A percentile compares a stretch with the other conserved stretches of the same genome.
These are phyloP conservation scores for Pyrenochaeta sp. DNA, from an alignment of 2,329 filamentous ascomycete genomes.

Conservation along the genomic window DNA sequence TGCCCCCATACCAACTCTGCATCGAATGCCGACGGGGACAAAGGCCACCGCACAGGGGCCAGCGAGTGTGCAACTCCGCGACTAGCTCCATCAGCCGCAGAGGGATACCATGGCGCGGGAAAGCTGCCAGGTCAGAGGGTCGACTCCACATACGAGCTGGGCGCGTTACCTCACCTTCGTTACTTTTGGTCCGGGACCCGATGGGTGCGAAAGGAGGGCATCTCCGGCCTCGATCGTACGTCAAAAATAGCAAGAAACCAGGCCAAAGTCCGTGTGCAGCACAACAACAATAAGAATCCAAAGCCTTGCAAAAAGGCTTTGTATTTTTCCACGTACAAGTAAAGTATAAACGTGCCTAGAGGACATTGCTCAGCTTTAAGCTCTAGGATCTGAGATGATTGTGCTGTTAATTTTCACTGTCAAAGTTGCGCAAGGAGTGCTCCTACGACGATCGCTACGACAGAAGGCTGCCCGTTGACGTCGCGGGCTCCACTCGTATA, in stretches of 20 bases:
- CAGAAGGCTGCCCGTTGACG: slow-evolving; percentile 37
- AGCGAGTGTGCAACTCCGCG: slow-evolving; percentile 12
- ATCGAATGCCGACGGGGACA: slow-evolving; percentile 22
- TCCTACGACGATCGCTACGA: too few species aligned
- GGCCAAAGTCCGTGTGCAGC: too few species aligned
- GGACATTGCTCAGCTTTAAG: too few species aligned
- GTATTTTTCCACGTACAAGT: too few species aligned
- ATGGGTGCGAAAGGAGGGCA: slow-evolving; percentile 14
- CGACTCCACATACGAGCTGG: slow-evolving; percentile 21
- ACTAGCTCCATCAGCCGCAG: slow-evolving; percentile 30
- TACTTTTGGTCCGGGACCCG: slow-evolving; percentile 15
- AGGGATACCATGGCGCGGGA: slow-evolving; percentile 19
- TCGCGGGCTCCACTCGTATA: slow-evolving; percentile 36
- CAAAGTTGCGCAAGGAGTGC: too few species aligned
- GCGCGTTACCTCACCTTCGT: slow-evolving; percentile 19
- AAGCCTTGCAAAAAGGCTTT: too few species aligned
- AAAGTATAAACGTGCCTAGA: too few species aligned
- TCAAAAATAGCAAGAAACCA: too few species aligned
- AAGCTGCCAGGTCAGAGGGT: slow-evolving; percentile 19
- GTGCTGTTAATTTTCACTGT: too few species aligned
- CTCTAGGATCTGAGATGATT: too few species aligned
- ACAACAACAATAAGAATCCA: too few species aligned
- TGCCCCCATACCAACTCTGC: slow-evolving; percentile 8
- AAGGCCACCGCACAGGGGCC: slow-evolving; percentile 24
- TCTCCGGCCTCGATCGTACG: too few species aligned